phyloP scores from a whole-genome alignment of 2,329 filamentous ascomycete species.

The Talaromyces pinophilus region DNA sequence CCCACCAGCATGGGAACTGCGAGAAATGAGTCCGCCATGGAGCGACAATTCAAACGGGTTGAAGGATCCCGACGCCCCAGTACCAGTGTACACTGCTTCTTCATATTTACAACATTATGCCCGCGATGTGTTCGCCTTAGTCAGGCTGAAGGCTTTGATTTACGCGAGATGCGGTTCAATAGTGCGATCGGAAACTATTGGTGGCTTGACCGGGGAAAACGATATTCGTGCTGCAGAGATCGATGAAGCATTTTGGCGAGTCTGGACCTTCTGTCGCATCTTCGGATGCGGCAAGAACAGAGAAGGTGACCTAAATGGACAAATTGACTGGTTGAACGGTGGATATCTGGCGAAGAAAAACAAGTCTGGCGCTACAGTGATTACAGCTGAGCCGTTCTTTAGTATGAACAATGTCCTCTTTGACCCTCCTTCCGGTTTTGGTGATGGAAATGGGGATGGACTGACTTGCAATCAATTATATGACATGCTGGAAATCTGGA shows the following conservation, averaged over 20 bases:
- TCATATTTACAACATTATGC: conserved; percentile 56
- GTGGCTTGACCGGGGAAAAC: conserved; percentile 53
- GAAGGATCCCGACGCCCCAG: conserved; percentile 48
- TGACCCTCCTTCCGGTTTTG: conserved; percentile 60
- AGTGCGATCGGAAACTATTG: conserved; percentile 58
- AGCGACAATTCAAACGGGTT: conserved; percentile 44
- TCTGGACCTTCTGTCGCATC: conserved; percentile 66
- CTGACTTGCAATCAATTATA: conserved; percentile 59
- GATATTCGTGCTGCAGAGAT: conserved; percentile 53
- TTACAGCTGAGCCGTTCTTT: conserved; percentile 52
- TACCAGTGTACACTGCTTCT: conserved; percentile 56
- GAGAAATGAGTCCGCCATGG: conserved; percentile 59
- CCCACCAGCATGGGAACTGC: conserved; percentile 61
- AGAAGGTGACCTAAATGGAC: conserved; percentile 60
- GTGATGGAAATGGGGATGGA: conserved; percentile 57
- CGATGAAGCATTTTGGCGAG: conserved; percentile 64
- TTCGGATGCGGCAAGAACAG: conserved; percentile 61
- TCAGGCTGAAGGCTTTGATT: conserved; percentile 58
- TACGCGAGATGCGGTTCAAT: conserved; percentile 58
- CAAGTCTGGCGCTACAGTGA: conserved; percentile 48
- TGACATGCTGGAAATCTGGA: conserved; percentile 67
- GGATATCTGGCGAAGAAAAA: conserved; percentile 54
- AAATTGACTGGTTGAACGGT: conserved; percentile 65
- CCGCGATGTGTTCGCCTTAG: conserved; percentile 56
- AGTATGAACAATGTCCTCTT: conserved; percentile 57